Evolutionary conservation across 139 green algal species (phyloP), one percentile per base, ranked within the genome.

Genomic region (Tetradesmus obliquus): DNA sequence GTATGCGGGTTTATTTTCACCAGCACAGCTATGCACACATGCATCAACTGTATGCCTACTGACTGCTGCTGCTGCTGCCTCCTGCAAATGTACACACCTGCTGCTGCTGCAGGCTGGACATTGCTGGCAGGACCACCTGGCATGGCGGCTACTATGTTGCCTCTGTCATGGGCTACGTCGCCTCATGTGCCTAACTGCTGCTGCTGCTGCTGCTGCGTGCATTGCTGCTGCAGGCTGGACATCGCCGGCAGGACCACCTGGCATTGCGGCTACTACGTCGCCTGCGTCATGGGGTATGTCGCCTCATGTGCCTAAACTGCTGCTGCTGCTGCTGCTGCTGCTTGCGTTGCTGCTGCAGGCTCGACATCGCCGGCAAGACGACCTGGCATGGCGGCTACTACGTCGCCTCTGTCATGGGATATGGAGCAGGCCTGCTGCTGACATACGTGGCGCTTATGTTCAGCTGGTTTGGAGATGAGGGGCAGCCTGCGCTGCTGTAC

Each of bases 381-480:
- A 71, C 69, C 74, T 80, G 60, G 87, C 74, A 91, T 91, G 60
- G 79, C 82, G 81, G 83, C 20, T 98, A 98, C 91, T 97, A 95
- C 57, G 72, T 90, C 32, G 91, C 93, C 17, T 87, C 91, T 10
- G 88, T 95, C 15, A 66, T 90, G 1, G 95, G 90, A 19, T 99
- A 99, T 88, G 95, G 57, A 0, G 66, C 91, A 0, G 98, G 98
- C 3, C 93, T 99, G 79, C 6, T 96, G 60, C 81, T 97, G 22
- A 99, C 98, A 3, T 99, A 99, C 92, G 86, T 84, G 0, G 98
- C 97, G 55, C 93, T 99, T 7, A 90, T 93, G 58, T 93, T 94
- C 76, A 84, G 91, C 32, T 94, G 91, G 91, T 96, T 96, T 90
- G 94, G 94, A 1, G 94, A 95, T 71, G 89, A 96, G 79, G 91